Conservation (phyloP, 257 asterid species). For the Avicennia marina region DNA sequence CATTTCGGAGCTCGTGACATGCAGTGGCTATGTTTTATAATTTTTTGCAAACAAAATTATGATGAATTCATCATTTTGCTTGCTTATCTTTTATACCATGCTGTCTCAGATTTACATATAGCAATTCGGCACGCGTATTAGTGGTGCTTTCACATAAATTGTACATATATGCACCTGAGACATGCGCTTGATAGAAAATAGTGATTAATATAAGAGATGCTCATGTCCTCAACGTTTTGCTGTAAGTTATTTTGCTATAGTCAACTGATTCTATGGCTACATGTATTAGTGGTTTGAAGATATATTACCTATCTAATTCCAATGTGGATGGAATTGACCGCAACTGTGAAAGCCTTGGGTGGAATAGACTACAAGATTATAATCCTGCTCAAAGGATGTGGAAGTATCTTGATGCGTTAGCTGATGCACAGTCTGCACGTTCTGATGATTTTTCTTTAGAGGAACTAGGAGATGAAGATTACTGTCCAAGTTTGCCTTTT, state of each 20-base stretch:
- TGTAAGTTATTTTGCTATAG: neutral
- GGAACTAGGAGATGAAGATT: constrained; percentile 84
- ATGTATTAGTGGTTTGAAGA: constrained; percentile 75
- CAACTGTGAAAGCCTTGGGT: constrained; percentile 73
- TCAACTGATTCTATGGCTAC: constrained; percentile 25
- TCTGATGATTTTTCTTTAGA: constrained; percentile 63
- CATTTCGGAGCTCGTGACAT: too few species aligned
- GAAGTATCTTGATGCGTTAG: constrained; percentile 61
- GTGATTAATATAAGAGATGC: too few species aligned
- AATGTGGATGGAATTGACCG: constrained; percentile 59
- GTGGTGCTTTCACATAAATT: too few species aligned
- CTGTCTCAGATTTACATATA: too few species aligned
- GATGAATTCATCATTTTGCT: too few species aligned
- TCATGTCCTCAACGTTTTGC: too few species aligned
- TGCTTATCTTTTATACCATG: too few species aligned
- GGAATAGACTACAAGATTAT: constrained; percentile 71
- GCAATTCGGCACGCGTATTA: too few species aligned
- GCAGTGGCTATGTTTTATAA: too few species aligned
- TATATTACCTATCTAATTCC: constrained; percentile 74
- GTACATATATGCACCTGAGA: too few species aligned
- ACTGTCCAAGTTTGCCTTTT: constrained; percentile 87
- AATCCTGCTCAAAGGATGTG: constrained; percentile 58
- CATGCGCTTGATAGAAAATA: too few species aligned
- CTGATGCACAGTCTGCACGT: constrained; percentile 34
- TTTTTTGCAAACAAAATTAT: too few species aligned